These are phyloP conservation scores for Penicillium brasilianum DNA, from an alignment of 2,329 filamentous ascomycete genomes.

Conservation along the genomic window DNA sequence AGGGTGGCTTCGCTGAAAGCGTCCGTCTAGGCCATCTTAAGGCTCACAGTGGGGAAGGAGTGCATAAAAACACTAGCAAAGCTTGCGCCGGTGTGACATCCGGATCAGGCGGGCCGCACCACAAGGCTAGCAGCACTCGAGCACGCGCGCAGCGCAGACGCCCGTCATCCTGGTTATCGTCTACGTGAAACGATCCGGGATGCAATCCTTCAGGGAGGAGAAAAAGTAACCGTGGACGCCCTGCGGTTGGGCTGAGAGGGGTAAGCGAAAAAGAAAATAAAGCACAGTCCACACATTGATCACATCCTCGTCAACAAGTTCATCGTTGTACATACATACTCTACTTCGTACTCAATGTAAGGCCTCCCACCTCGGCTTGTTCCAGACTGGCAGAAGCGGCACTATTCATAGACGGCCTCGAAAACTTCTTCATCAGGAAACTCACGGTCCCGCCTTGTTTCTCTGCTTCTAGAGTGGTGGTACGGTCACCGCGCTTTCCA, in stretches of 20 bases:
- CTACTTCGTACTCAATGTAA: conserved; percentile 7
- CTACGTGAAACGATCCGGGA: conserved; percentile 1
- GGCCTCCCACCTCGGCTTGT: conserved; percentile 11
- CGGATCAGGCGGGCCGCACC: not conserved
- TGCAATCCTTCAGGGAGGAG: conserved; percentile 14
- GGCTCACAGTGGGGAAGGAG: not conserved
- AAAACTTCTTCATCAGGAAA: not conserved
- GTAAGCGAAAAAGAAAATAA: not conserved
- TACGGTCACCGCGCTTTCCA: not conserved
- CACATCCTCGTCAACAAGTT: not conserved
- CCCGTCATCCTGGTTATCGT: not conserved
- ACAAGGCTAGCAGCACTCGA: conserved; percentile 1
- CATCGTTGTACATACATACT: not conserved
- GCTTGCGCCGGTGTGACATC: conserved; percentile 2
- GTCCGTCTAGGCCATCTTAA: not conserved
- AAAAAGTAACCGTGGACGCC: not conserved
- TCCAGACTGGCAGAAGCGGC: not conserved
- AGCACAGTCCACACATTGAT: conserved; percentile 6
- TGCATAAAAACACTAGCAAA: not conserved
- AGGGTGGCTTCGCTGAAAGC: conserved; percentile 8
- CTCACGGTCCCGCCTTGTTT: not conserved
- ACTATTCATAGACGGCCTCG: not conserved
- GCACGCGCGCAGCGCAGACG: conserved; percentile 7
- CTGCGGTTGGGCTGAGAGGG: conserved; percentile 9
- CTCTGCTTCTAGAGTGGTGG: not conserved